Base-by-base conservation (phyloP, 179 eudicot species). In the Beta lomatogona region DNA sequence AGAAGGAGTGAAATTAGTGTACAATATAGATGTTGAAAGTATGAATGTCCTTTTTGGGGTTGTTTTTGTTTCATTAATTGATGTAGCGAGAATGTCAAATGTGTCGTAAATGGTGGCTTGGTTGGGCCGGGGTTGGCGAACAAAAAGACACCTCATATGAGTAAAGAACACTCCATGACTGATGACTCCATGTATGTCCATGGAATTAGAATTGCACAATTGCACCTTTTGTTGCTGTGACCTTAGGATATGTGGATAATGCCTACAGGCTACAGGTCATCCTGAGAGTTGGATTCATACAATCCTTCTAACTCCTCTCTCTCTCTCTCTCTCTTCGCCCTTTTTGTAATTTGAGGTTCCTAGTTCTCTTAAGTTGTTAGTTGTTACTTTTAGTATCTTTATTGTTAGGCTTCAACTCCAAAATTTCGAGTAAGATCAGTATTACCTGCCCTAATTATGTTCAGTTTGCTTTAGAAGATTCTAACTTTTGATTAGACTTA, bases 261-360 rank as follows among this genome's bases (percentile, higher is more conserved):
- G 67, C 68, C 79, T 82, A 66, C 82, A 73, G 21, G 50, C 79
- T 82, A 66, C 82, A 73, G 21, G 50, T 73, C 81, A 82, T 8
- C 70, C 22, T 19, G 12, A 6, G 15, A 9, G 11, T 57, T 52
- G 63, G 76, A 67, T 81, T n/a, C n/a, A n/a, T n/a, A 50, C 36
- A 31, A 31, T 31, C 36, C 36, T 31, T 31, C 36, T 31, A 28
- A 73, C 28, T 73, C 7, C 2, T 25, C 50, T 4, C 5, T 61
- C 19, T 19, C 58, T 2, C 18, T 48, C 25, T 31, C 22, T 57
- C 25, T 31, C 22, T 57, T 1, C 31, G 3, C 59, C 69, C 8
- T 12, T n/a, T 16, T 57, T 57, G 5, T 16, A 57, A 57, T 14
- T 60, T n/a, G 2, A 9, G 2, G 25, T 6, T 7, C 13, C 5